Percentiles rank a stretch among this genome's conserved stretches.
These are phyloP conservation scores for Sporothrix schenckii DNA, from an alignment of 2,329 filamentous ascomycete genomes.

Conservation along the genomic window DNA sequence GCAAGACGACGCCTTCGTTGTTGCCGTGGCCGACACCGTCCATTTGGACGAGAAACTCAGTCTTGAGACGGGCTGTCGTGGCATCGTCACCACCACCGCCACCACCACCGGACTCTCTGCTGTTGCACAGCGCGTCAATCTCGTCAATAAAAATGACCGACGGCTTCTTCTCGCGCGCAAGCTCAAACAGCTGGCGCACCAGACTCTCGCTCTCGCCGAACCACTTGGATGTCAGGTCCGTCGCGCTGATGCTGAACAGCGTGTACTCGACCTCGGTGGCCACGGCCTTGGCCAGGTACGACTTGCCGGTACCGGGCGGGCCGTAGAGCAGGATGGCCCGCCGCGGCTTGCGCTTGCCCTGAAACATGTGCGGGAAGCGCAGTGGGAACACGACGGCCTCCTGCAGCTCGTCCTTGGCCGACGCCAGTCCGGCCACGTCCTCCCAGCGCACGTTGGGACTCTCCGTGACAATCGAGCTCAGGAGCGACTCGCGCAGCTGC, in stretches of 20 bases:
- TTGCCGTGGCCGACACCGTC: constrained; percentile 83
- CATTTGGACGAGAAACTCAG: constrained; percentile 97
- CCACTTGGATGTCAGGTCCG: constrained; percentile 32
- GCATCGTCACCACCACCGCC: constrained; percentile 43
- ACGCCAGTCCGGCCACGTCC: constrained; percentile 35
- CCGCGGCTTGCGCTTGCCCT: constrained; percentile 31
- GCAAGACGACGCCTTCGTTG: constrained; percentile 77
- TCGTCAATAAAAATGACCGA: constrained; percentile 98
- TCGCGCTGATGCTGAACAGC: constrained; percentile 45
- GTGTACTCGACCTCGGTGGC: constrained; percentile 62
- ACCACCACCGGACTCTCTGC: constrained; percentile 88
- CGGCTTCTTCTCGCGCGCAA: constrained; percentile 83
- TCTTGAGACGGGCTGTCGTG: constrained; percentile 90
- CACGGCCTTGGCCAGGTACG: constrained; percentile 57
- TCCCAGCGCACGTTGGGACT: constrained; percentile 37
- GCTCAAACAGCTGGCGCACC: constrained; percentile 90
- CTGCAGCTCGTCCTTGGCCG: constrained; percentile 37
- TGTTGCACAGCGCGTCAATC: constrained; percentile 95
- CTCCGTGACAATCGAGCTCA: constrained; percentile 33
- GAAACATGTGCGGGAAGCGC: constrained; percentile 37
- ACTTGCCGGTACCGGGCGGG: constrained; percentile 61
- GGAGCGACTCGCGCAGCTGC: constrained; percentile 26
- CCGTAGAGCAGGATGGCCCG: constrained; percentile 55
- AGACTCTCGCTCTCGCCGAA: constrained; percentile 31
- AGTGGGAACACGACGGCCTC: constrained; percentile 36